These are phyloP conservation scores for Pseudonitzschia multiseries DNA, from an alignment of 108 stramenopile genomes.

Conservation along the genomic window DNA sequence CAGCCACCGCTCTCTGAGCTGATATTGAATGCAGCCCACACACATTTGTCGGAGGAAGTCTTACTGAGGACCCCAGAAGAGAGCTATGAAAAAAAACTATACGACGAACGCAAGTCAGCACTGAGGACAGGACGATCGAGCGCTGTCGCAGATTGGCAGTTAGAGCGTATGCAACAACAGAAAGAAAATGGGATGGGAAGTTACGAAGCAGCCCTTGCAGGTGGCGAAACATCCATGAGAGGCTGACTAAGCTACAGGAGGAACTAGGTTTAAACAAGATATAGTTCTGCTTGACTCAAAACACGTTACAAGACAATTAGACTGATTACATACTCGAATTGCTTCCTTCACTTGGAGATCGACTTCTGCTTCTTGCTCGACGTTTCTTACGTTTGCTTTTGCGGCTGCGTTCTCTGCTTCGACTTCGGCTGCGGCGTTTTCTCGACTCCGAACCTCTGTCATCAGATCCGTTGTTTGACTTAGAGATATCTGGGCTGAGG, in stretches of 20 bases:
- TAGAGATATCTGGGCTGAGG: slow-evolving; percentile 13
- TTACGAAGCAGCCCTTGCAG: slow-evolving; percentile 19
- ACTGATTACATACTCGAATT: slow-evolving; percentile 8
- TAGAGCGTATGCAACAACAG: slow-evolving; percentile 30
- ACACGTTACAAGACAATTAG: not conserved
- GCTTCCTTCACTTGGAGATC: slow-evolving; percentile 28
- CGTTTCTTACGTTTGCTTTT: slow-evolving; percentile 44
- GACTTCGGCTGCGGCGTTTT: slow-evolving; percentile 40
- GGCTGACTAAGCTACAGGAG: not conserved
- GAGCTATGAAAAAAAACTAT: slow-evolving; percentile 61
- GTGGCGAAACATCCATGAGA: slow-evolving; percentile 11
- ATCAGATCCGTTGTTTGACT: slow-evolving; percentile 18
- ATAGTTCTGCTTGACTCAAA: not conserved
- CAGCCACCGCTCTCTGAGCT: slow-evolving; percentile 76
- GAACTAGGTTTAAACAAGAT: not conserved
- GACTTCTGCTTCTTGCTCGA: slow-evolving; percentile 32
- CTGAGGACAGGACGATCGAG: slow-evolving; percentile 20
- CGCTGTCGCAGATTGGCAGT: slow-evolving; percentile 57
- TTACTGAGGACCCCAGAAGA: slow-evolving; percentile 71
- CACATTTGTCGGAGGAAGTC: slow-evolving; percentile 71
- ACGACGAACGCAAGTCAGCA: slow-evolving; percentile 38
- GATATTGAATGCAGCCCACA: slow-evolving; percentile 66
- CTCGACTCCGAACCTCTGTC: slow-evolving; percentile 23
- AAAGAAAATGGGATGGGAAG: slow-evolving; percentile 8
- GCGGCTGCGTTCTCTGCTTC: slow-evolving; percentile 28